Base-by-base conservation (phyloP, 352 stramenopile species). In the Peronospora tabacina region DNA sequence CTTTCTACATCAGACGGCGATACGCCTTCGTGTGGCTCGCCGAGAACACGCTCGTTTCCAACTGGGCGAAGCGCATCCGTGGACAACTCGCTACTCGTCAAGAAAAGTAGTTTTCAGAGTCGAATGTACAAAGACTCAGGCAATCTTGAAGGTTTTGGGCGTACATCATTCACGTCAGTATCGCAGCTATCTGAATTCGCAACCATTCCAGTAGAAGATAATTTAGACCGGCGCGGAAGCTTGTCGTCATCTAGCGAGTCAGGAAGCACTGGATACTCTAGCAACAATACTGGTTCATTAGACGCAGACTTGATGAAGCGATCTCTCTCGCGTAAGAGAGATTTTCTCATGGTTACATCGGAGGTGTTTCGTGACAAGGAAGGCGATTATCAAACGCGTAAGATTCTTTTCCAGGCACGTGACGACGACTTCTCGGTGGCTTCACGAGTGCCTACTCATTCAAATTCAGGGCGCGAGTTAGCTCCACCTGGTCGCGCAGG, bases 281-380 rank as follows among this genome's bases (percentile, higher is more conserved):
- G 47, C 49, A 58, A 46, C 34, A 67, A 58, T 32, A 40, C 52
- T 28, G 45, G 32, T 7, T 51, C 39, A 20, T 76, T 68, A 6
- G 82, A 94, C 33, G 73, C 65, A 19, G 79, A 90, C 22, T 53
- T 94, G 47, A 72, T 90, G 61, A 90, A 91, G 58, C 75, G 83
- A 2, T 88, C 81, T 38, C 66, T 95, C 1, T 90, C 80, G 30
- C 74, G 84, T 12, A 90, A 93, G 49, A 90, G 92, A 32, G 85
- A 95, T 52, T 95, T 95, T 39, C 61, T 95, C 36, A 95, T 95
- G 85, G 82, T 95, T 19, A 95, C 82, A 11, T 90, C 80, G 0
- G 81, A 94, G 43, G 83, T 94, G n/a, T 92, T 94, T 35, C 81
- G 81, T 44, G 71, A 85, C 46, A 74, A 92, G 56, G 78, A 79